Conservation (phyloP, 164 flowering plant species). For the Magnolia kwangsiensis region DNA sequence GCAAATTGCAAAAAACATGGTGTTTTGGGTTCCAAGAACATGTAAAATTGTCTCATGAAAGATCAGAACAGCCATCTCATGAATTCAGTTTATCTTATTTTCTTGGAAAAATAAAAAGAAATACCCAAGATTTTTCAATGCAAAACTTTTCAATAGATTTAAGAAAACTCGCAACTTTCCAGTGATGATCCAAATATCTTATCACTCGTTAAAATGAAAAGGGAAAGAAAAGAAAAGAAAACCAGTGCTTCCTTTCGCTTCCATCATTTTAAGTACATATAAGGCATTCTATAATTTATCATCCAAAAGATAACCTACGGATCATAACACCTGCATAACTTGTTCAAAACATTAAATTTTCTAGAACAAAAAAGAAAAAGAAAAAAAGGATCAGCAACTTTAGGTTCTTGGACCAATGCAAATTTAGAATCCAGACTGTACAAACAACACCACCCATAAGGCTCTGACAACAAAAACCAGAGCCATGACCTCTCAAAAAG, state of each 20-base stretch:
- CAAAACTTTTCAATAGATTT: not conserved
- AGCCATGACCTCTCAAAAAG: conserved; percentile 4
- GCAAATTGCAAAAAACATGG: not conserved
- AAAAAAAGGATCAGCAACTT: conserved; percentile 8
- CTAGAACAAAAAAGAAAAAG: conserved; percentile 11
- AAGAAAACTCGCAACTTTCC: not conserved
- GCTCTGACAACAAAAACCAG: not conserved
- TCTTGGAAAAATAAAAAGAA: not conserved
- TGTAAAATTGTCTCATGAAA: not conserved
- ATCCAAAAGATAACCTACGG: not conserved
- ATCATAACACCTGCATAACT: not conserved
- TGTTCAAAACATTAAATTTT: not conserved
- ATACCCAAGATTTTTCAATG: not conserved
- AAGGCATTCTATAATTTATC: not conserved
- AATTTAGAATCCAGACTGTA: conserved; percentile 2
- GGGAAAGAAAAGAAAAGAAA: too few species aligned
- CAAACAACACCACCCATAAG: not conserved
- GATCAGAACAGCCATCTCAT: not conserved
- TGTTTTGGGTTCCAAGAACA: not conserved
- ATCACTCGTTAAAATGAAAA: too few species aligned
- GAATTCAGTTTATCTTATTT: too few species aligned
- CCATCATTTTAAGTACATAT: not conserved
- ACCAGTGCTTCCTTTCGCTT: not conserved
- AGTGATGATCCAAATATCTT: not conserved
- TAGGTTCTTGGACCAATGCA: not conserved